Evolutionary conservation across 345 rosid genomes (phyloP), one percentile per base, ranked within the genome.

Genomic region (Syzygium aromaticum): DNA sequence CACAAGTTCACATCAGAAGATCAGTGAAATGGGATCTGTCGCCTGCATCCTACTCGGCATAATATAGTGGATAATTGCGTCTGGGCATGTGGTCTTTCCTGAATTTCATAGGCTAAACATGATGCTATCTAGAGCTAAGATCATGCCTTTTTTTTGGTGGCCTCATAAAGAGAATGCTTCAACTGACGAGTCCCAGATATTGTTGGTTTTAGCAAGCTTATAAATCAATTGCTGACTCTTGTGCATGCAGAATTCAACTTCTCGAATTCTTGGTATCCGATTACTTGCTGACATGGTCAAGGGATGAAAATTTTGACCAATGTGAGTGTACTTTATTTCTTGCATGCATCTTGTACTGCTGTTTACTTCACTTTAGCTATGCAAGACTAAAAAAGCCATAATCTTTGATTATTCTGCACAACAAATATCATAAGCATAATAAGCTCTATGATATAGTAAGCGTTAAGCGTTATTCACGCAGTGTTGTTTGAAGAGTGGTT

Each of bases 401-500:
- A 19, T 27, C 23, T 38, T 17, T 73, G 23, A 73, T 19, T 40
- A 11, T 73, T 73, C 11, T 33, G 49, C 80, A 73, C 80, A 19
- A 17, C 80, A 33, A 9, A 73, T 21, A 73, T 38, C 21, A 19
- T 38, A 73, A 73, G 49, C 49, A 38, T 73, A 9, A 9, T 21
- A 9, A 73, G 80, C 49, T 73, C 49, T 73, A 33, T 33, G 49
- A 38, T 73, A 33, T 2, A 73, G 49, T 73, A 73, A 73, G 27
- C 80, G 23, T 73, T 38, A 5, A 73, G 77, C 8, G 4, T 40
- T 21, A 15, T 59, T 83, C 46, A 87, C 89, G 93, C 94, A 96
- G 99, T 85, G 51, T 86, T 96, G 84, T 94, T 93, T 59, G 95
- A 95, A 88, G 97, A 94, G 87, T 96, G 99, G 96, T 89, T 94